Evolutionary conservation across 805 yeast species (phyloP).

Genomic region (Candida quercuum): DNA sequence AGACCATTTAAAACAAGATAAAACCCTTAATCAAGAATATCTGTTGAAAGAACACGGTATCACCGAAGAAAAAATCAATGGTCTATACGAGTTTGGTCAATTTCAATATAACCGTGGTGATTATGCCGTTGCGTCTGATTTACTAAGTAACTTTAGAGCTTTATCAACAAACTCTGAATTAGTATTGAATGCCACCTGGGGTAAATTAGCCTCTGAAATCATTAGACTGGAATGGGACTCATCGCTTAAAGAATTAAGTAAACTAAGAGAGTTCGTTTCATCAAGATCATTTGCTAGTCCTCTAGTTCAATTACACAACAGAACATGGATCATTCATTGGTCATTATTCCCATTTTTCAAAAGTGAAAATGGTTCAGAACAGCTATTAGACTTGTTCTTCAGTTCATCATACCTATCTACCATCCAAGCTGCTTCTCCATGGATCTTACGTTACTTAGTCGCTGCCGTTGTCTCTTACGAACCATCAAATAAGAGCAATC

Average conservation of each 20-base stretch:
- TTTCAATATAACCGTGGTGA: conserved; percentile 61
- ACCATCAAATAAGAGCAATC: conserved; percentile 22
- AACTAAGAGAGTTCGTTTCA: conserved; percentile 55
- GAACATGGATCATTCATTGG: conserved; percentile 70
- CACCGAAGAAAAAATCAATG: conserved; percentile 42
- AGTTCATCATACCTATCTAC: conserved; percentile 57
- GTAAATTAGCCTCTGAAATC: conserved; percentile 58
- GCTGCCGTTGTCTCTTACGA: conserved; percentile 49
- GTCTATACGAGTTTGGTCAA: conserved; percentile 53
- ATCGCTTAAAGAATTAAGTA: conserved; percentile 47
- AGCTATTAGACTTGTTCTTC: conserved; percentile 51
- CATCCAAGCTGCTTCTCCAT: conserved; percentile 67
- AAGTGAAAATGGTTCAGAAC: conserved; percentile 44
- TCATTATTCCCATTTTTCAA: conserved; percentile 59
- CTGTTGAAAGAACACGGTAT: conserved; percentile 40
- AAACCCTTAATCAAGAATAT: conserved; percentile 44
- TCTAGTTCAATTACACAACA: conserved; percentile 52
- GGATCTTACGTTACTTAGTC: conserved; percentile 61
- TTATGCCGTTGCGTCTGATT: conserved; percentile 53
- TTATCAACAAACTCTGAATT: conserved; percentile 46
- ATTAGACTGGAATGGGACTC: conserved; percentile 46
- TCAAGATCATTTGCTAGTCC: conserved; percentile 48
- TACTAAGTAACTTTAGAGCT: conserved; percentile 51
- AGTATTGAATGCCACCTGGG: conserved; percentile 60
- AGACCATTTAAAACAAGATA: conserved; percentile 48